phyloP scores from a whole-genome alignment of 768 basidiomycete genomes.

The Amanita thiersii region DNA sequence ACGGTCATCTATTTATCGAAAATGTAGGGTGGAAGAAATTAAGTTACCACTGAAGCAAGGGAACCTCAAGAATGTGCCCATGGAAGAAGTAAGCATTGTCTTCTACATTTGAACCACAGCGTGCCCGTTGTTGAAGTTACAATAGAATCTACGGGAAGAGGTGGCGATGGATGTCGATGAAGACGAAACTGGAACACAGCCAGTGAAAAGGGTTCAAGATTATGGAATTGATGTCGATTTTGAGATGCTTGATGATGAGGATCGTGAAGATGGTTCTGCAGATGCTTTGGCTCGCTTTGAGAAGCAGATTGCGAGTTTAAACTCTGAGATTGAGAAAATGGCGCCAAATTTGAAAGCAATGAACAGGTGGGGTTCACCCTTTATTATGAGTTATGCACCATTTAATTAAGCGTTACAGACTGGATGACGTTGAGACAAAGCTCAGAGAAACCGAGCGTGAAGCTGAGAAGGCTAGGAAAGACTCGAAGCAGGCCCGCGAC shows the following conservation, averaged over 20 bases:
- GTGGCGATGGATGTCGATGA: constrained; percentile 91
- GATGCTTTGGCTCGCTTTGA: constrained; percentile 70
- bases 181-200: constrained; percentile 75
- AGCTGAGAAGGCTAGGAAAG: constrained; percentile 85
- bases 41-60: constrained; percentile 71
- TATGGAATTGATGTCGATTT: constrained; percentile 93
- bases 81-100: constrained; percentile 72
- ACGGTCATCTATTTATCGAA: constrained; percentile 79
- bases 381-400: background rate
- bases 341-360: constrained; percentile 97
- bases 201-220: constrained; percentile 61
- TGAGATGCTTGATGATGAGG: constrained; percentile 61
- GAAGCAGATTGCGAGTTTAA: constrained; percentile 59
- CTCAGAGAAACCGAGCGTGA: constrained; percentile 86
- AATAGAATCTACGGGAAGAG: constrained; percentile 80
- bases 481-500: constrained; percentile 86
- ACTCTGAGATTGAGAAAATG: constrained; percentile 82
- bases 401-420: constrained; percentile 26
- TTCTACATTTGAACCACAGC: constrained; percentile 3
- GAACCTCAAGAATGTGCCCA: constrained; percentile 77
- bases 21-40: constrained; percentile 91
- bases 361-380: constrained; percentile 49
- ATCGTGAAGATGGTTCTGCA: constrained; percentile 57
- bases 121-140: constrained; percentile 3
- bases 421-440: constrained; percentile 80